phyloP scores from a whole-genome alignment of 179 eudicot genomes.

The Nepenthes alata region DNA sequence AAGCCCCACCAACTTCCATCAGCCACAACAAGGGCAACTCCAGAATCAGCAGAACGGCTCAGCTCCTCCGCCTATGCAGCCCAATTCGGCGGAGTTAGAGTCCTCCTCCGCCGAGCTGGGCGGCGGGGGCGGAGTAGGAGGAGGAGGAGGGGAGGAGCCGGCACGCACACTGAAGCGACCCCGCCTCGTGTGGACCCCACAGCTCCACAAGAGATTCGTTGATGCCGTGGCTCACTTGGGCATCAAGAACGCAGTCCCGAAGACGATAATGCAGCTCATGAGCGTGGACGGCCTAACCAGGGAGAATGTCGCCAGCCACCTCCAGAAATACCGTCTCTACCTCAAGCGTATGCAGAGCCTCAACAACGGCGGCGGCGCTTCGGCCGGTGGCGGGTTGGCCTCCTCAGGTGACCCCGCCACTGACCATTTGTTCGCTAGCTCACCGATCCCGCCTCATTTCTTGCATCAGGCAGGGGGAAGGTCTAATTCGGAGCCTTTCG shows the following conservation, averaged over 20 bases:
- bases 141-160: constrained; percentile 7
- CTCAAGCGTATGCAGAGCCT: constrained; percentile 12
- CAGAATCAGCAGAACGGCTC: too few species aligned
- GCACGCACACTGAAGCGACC: constrained; percentile 19
- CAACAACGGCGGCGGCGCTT: constrained; percentile 15
- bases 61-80: too few species aligned
- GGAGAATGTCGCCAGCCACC: constrained; percentile 11
- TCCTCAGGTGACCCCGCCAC: constrained; percentile 45
- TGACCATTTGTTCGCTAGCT: constrained; percentile 71
- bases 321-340: constrained; percentile 10
- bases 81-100: too few species aligned
- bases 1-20: constrained; percentile 12
- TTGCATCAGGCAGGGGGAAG: constrained; percentile 13
- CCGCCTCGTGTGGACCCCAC: constrained; percentile 12
- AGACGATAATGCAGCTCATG: constrained; percentile 14
- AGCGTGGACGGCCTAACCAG: constrained; percentile 10
- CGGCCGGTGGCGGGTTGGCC: constrained; percentile 12
- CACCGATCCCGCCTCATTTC: constrained; percentile 61
- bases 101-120: too few species aligned
- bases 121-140: too few species aligned
- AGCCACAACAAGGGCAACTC: neutral
- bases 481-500: constrained; percentile 39
- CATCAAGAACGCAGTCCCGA: constrained; percentile 13
- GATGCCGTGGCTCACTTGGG: constrained; percentile 12
- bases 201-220: constrained; percentile 12